phyloP scores from a whole-genome alignment of 345 rosid genomes.

The Euphorbia lathyris region DNA sequence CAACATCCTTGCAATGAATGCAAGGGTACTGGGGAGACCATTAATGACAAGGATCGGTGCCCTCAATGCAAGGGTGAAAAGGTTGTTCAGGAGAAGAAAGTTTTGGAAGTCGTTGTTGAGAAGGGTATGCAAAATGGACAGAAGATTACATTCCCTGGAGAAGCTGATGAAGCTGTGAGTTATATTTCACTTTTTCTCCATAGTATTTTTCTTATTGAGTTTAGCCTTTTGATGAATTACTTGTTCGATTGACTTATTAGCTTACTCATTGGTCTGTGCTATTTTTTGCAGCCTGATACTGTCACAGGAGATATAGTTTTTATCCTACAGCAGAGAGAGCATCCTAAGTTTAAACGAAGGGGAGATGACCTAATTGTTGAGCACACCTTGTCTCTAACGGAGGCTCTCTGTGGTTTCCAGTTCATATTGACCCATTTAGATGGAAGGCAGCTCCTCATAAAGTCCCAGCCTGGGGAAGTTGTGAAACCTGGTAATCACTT shows the following conservation, averaged over 20 bases:
- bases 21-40: conserved; percentile 40
- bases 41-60: conserved; percentile 40
- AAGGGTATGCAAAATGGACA: conserved; percentile 44
- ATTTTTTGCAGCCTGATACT: conserved; percentile 55
- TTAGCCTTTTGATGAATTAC: no score
- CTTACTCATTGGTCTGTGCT: neutral
- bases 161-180: conserved; percentile 41
- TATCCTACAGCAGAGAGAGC: conserved; percentile 63
- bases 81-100: conserved; percentile 42
- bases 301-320: conserved; percentile 47
- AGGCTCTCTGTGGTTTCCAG: conserved; percentile 75
- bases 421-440: conserved; percentile 67
- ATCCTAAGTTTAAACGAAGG: conserved; percentile 67
- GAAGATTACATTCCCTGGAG: conserved; percentile 40
- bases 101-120: conserved; percentile 39
- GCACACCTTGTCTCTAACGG: conserved; percentile 64
- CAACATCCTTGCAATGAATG: conserved; percentile 46
- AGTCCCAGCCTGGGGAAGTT: conserved; percentile 70
- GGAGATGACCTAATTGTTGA: conserved; percentile 75
- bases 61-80: conserved; percentile 41
- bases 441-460: conserved; percentile 70
- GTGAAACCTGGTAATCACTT: conserved; percentile 51
- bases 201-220: neutral
- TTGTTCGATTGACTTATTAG: neutral
- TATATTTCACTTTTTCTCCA: neutral